phyloP scores from a whole-genome alignment of 352 stramenopile genomes.

The Globisporangium irregulare region DNA sequence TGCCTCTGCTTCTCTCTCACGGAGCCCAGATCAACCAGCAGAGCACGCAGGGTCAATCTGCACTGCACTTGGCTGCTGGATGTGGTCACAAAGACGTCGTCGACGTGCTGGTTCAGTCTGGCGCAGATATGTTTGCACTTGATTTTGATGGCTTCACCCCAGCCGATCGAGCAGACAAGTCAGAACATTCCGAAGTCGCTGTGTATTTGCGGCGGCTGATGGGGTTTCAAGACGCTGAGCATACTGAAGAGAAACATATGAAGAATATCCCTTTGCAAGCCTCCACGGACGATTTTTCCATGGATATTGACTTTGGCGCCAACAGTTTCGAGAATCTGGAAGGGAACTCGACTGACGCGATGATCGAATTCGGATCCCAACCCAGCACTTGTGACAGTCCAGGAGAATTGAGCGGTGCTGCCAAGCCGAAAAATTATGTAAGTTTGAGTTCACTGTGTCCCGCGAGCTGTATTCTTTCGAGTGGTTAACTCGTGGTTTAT shows the following conservation, averaged over 20 bases:
- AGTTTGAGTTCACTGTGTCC: constrained; percentile 14
- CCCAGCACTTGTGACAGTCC: constrained; percentile 32
- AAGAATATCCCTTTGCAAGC: neutral
- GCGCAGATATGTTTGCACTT: constrained; percentile 51
- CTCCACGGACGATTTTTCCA: constrained; percentile 26
- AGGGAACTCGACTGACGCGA: neutral
- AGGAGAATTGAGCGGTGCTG: constrained; percentile 19
- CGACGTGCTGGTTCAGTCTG: constrained; percentile 53
- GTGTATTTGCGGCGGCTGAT: constrained; percentile 45
- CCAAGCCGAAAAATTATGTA: constrained; percentile 51
- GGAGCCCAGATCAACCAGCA: constrained; percentile 84
- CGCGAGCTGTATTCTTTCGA: neutral
- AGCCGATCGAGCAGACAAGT: constrained; percentile 77
- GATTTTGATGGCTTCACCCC: constrained; percentile 76
- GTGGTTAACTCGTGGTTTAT: neutral
- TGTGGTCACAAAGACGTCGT: constrained; percentile 72
- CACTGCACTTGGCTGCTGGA: constrained; percentile 80
- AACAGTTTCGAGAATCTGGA: constrained; percentile 19
- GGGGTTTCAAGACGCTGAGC: constrained; percentile 9
- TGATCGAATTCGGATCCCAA: constrained; percentile 21
- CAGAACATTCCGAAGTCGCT: constrained; percentile 50
- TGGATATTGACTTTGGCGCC: constrained; percentile 46
- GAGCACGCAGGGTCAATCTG: constrained; percentile 77
- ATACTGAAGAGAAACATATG: neutral
- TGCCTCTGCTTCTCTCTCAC: constrained; percentile 75